Evolutionary conservation across 2,329 filamentous ascomycete genomes (phyloP).

Genomic region (Exutisphaerella laricina): DNA sequence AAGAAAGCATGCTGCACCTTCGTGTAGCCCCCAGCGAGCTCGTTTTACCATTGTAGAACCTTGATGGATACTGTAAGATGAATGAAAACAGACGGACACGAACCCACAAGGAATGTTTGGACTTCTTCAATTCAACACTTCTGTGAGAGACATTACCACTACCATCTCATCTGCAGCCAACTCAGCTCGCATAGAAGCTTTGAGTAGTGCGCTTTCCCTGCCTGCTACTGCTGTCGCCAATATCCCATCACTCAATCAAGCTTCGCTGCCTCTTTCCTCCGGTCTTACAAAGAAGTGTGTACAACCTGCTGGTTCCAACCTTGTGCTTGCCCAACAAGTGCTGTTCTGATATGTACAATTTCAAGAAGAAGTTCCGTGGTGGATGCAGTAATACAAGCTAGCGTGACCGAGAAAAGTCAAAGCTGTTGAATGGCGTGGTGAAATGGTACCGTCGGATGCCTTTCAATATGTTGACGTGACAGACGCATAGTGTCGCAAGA

Average conservation of each 20-base stretch:
- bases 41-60: too few relatives aligned
- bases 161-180: neutral
- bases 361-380: conserved; percentile 3
- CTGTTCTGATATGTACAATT: conserved; percentile 9
- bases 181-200: neutral
- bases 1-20: too few relatives aligned
- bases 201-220: neutral
- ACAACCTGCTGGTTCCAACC: conserved; percentile 9
- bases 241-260: neutral
- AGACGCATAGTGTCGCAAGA: conserved; percentile 15
- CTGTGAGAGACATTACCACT: neutral
- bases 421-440: conserved; percentile 18
- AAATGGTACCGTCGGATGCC: conserved; percentile 21
- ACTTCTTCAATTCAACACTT: neutral
- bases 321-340: conserved; percentile 2
- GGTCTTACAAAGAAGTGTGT: conserved; percentile 7
- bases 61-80: too few relatives aligned
- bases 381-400: conserved; percentile 4
- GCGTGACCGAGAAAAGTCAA: neutral
- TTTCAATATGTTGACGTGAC: conserved; percentile 13
- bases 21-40: too few relatives aligned
- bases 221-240: neutral
- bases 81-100: neutral
- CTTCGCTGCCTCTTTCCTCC: neutral
- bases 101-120: neutral